Conservation (phyloP, 2,329 filamentous ascomycete species). For the Clonostachys rhizophaga region DNA sequence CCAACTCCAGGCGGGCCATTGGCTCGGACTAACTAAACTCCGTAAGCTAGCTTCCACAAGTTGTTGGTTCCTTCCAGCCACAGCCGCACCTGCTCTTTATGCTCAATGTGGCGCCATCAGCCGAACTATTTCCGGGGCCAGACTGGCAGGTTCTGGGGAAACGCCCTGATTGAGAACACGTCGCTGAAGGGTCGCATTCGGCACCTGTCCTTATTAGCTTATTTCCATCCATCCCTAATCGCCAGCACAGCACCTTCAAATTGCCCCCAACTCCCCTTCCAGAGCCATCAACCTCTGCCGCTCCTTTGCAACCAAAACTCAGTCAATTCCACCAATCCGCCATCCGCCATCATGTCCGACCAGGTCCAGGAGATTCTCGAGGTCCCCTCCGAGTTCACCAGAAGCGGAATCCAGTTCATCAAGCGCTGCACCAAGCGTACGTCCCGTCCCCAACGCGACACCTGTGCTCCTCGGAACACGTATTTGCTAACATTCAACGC, state of each 20-base stretch:
- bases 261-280: neutral
- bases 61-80: too few species aligned
- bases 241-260: neutral
- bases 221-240: neutral
- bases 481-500: neutral
- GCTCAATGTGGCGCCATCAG: neutral
- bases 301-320: neutral
- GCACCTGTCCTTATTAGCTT: neutral
- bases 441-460: constrained; percentile 12
- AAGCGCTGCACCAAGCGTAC: constrained; percentile 58
- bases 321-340: neutral
- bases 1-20: too few species aligned
- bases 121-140: neutral
- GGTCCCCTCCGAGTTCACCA: constrained; percentile 61
- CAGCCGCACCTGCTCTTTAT: neutral
- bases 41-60: too few species aligned
- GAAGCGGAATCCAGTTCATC: constrained; percentile 57
- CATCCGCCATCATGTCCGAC: constrained; percentile 50
- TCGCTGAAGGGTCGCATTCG: neutral
- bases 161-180: constrained; percentile 2
- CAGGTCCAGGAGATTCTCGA: constrained; percentile 68
- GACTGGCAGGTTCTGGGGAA: neutral
- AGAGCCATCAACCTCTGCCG: neutral
- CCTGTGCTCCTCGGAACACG: constrained; percentile 2
- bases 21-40: too few species aligned